These are phyloP conservation scores for Mycena pura DNA, from an alignment of 768 basidiomycete genomes.

Conservation along the genomic window DNA sequence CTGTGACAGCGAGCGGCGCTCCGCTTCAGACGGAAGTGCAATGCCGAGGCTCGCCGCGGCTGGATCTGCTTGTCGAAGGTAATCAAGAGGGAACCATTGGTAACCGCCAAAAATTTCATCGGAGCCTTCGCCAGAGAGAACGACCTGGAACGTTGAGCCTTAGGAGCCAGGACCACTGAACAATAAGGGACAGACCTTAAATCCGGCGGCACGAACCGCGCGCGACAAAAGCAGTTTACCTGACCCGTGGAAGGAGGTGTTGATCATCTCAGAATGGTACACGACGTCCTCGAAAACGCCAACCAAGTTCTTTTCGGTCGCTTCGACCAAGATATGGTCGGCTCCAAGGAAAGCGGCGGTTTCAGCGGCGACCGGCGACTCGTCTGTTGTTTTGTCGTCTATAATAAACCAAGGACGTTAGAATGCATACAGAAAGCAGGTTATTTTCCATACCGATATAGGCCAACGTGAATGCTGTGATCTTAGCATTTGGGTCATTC, in stretches of 20 bases:
- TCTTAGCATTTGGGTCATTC: conserved; percentile 4
- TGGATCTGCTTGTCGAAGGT: neutral
- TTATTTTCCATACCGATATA: neutral
- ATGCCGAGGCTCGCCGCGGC: neutral
- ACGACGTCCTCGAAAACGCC: neutral
- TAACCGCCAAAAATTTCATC: neutral
- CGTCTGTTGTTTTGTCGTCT: neutral
- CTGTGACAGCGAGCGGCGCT: neutral
- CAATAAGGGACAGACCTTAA: neutral
- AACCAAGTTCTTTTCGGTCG: neutral
- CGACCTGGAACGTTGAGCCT: neutral
- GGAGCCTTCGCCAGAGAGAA: neutral
- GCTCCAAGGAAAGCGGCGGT: neutral
- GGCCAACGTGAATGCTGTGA: conserved; percentile 1
- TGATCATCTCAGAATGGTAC: neutral
- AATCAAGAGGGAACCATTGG: neutral
- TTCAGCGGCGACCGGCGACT: neutral
- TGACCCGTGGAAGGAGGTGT: neutral
- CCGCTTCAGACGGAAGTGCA: neutral
- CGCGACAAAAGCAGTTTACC: conserved; percentile 2
- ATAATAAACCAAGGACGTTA: neutral
- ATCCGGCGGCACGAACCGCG: neutral
- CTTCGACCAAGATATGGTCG: neutral
- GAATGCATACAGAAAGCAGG: neutral
- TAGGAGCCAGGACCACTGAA: neutral